phyloP scores from a whole-genome alignment of 805 yeast species.

The Candida oleophila region DNA sequence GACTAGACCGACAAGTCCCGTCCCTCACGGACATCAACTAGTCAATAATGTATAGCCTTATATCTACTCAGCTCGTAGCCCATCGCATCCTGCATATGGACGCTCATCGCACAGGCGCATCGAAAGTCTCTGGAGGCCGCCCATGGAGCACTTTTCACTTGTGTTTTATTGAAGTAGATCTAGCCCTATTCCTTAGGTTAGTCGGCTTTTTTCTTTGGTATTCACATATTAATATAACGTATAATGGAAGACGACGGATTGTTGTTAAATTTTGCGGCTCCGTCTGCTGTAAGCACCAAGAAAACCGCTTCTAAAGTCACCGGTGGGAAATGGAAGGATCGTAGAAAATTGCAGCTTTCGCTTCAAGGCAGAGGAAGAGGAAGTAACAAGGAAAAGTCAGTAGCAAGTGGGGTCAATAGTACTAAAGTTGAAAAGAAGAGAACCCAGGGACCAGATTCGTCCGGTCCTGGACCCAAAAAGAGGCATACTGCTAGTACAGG shows the following conservation, averaged over 20 bases:
- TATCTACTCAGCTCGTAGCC: too few species aligned
- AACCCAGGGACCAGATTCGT: conserved; percentile 1
- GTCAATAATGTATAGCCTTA: too few species aligned
- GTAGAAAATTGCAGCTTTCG: conserved; percentile 59
- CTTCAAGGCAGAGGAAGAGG: conserved; percentile 43
- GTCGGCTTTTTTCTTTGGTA: too few species aligned
- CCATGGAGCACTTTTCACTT: too few species aligned
- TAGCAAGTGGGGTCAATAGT: conserved; percentile 32
- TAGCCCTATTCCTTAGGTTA: too few species aligned
- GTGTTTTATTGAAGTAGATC: too few species aligned
- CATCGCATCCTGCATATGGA: neutral
- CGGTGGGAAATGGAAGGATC: conserved; percentile 83
- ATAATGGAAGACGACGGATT: conserved; percentile 59
- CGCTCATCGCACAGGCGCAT: conserved; percentile 11
- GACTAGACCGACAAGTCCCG: too few species aligned
- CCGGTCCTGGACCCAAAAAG: conserved; percentile 7
- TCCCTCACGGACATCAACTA: too few species aligned
- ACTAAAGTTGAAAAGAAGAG: conserved; percentile 17
- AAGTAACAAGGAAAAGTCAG: conserved; percentile 13
- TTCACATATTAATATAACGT: too few species aligned
- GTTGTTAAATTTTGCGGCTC: conserved; percentile 68
- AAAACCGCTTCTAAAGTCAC: conserved; percentile 39
- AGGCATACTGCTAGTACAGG: conserved; percentile 6
- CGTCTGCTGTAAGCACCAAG: conserved; percentile 23
- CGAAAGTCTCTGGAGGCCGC: neutral